Evolutionary conservation across 306 rosid species (phyloP).

Genomic region (Adenanthera pavonina): DNA sequence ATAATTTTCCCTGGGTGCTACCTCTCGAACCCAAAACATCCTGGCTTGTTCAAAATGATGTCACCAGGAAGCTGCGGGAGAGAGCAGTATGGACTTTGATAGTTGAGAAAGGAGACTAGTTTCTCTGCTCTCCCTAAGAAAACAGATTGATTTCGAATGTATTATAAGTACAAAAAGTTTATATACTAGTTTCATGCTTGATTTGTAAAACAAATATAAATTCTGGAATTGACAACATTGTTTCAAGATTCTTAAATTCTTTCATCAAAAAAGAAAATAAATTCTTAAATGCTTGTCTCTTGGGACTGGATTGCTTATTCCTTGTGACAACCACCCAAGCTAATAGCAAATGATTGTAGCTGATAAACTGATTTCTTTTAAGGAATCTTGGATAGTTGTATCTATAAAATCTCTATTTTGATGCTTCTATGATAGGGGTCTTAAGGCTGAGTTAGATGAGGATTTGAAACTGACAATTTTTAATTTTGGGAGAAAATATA

Average conservation of each 20-base stretch:
- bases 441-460: slow-evolving; percentile 1
- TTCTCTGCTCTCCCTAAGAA: not conserved
- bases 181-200: not conserved
- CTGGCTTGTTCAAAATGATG: too few relatives aligned
- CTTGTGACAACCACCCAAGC: not conserved
- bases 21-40: too few relatives aligned
- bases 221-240: not conserved
- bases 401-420: not conserved
- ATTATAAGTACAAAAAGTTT: not conserved
- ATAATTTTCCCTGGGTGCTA: too few relatives aligned
- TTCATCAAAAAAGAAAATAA: not conserved
- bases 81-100: not conserved
- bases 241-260: not conserved
- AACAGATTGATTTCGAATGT: not conserved
- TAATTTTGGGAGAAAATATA: not conserved
- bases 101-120: not conserved
- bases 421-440: not conserved
- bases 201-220: not conserved
- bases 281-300: not conserved
- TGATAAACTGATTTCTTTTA: not conserved
- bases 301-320: not conserved
- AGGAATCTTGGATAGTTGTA: not conserved
- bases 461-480: not conserved
- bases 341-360: not conserved
- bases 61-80: too few relatives aligned